phyloP scores from a whole-genome alignment of 805 yeast species.

The Nematodospora valgi region DNA sequence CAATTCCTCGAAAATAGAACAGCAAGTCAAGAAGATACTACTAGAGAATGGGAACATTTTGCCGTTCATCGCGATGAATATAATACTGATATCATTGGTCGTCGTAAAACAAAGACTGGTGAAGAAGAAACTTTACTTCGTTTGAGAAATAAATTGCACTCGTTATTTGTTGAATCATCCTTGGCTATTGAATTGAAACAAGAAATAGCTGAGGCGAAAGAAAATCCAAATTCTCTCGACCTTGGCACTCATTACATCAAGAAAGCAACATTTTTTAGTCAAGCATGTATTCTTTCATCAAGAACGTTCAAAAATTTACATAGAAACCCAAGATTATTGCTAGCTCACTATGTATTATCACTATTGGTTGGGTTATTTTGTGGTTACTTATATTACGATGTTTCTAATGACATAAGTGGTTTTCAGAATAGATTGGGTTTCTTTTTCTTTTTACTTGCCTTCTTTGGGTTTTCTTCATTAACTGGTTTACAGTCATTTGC shows the following conservation, averaged over 20 bases:
- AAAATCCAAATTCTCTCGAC: constrained; percentile 23
- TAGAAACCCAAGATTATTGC: constrained; percentile 84
- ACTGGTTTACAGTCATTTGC: constrained; percentile 91
- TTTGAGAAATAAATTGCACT: constrained; percentile 28
- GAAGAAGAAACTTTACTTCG: constrained; percentile 21
- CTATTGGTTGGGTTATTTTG: constrained; percentile 76
- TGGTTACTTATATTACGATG: constrained; percentile 80
- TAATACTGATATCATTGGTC: constrained; percentile 22
- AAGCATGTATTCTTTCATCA: constrained; percentile 70
- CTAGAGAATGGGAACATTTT: constrained; percentile 82
- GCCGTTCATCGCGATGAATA: constrained; percentile 79
- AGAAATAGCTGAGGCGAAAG: constrained; percentile 29
- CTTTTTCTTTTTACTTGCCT: constrained; percentile 84
- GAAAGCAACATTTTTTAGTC: constrained; percentile 60
- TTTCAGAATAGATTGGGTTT: constrained; percentile 94
- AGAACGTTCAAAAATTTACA: constrained; percentile 90
- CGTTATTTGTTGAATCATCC: constrained; percentile 35
- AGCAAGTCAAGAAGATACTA: constrained; percentile 48
- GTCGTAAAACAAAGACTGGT: constrained; percentile 13
- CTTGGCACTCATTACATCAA: constrained; percentile 30
- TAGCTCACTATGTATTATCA: constrained; percentile 81
- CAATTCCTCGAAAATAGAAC: constrained; percentile 21
- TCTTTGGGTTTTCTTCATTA: constrained; percentile 91
- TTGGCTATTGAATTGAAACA: constrained; percentile 37
- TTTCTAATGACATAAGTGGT: constrained; percentile 87